Evolutionary conservation across 1,139 yeast species (phyloP), one percentile per base, ranked within the genome.

Genomic region (Nakaseomyces delphensis): DNA sequence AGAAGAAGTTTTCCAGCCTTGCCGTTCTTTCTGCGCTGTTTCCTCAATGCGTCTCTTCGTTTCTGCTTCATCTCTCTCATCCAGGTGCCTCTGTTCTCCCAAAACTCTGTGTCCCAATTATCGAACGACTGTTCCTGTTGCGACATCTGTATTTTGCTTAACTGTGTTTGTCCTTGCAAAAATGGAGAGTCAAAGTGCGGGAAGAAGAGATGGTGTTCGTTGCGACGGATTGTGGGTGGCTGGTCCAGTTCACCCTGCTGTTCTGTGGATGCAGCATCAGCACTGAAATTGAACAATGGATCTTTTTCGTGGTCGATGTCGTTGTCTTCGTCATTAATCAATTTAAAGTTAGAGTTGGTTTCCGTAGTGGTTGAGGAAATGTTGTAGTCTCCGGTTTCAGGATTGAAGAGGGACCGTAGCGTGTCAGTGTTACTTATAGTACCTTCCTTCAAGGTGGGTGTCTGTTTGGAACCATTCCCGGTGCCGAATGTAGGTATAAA

Each of bases 131-230:
- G 73, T 2, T 64, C 65, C 10, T 41, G 44, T 7, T 68, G 65
- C 16, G 64, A 64, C 9, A 53, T 50, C 36, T 52, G 71, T 30
- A 86, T 56, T 54, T 78, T 79, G 46, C 74, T 75, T 40, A 86
- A 61, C 58, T 85, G 95, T 0, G 95, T 71, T 62, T 87, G 97
- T 0, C 96, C 79, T 42, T 74, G 76, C 52, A 89, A 68, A 62
- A 85, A 91, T 0, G 96, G 96, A 0, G 96, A 87, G 24, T 83
- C 83, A 10, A 70, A 68, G 59, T 89, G 96, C 2, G 80, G 66
- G 73, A 94, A 89, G 62, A 89, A 89, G 27, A 89, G 67, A 0
- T 48, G 49, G 8, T 48, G 48, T 40, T 67, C 54, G n/a, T 53
- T 20, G 13, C 52, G 54, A 6, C 47, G 37, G 3, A 13, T 29